phyloP scores from a whole-genome alignment of 2,329 filamentous ascomycete species.

The Chrysoporthe deuterocubensis region DNA sequence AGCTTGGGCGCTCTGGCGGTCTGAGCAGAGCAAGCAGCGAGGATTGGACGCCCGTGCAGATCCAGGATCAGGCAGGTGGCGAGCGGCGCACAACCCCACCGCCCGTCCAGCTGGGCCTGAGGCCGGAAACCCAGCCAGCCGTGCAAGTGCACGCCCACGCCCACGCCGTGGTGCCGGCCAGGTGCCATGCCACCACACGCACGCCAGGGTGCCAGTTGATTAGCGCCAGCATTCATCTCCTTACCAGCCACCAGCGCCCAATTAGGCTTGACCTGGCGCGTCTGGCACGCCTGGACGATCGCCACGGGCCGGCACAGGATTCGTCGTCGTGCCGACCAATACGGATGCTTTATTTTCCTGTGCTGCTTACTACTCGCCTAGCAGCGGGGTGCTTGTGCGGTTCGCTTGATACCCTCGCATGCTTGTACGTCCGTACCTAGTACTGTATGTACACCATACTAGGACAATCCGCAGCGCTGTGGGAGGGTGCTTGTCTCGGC shows the following conservation, averaged over 20 bases:
- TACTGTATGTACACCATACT: too few relatives aligned
- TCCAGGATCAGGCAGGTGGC: constrained; percentile 10
- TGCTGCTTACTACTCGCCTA: neutral
- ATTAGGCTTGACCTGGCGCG: neutral
- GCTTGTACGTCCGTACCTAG: too few relatives aligned
- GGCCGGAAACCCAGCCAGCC: neutral
- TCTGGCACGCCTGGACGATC: too few relatives aligned
- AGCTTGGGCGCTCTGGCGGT: constrained; percentile 24
- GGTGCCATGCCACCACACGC: too few relatives aligned
- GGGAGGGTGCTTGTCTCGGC: too few relatives aligned
- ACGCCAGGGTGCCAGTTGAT: too few relatives aligned
- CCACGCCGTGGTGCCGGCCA: neutral
- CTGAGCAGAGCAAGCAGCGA: constrained; percentile 9
- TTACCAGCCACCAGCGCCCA: neutral
- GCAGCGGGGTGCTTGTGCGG: neutral
- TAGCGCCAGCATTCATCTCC: too few relatives aligned
- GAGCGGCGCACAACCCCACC: neutral
- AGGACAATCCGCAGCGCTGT: too few relatives aligned
- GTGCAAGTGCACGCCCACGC: neutral
- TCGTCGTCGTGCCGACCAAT: constrained; percentile 23
- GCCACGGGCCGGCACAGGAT: neutral
- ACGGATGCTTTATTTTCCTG: neutral
- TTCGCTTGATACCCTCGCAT: too few relatives aligned
- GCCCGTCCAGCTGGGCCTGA: neutral
- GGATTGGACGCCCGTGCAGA: neutral